Conservation (phyloP, 2,329 filamentous ascomycete genomes). For the Basipetospora sp. region DNA sequence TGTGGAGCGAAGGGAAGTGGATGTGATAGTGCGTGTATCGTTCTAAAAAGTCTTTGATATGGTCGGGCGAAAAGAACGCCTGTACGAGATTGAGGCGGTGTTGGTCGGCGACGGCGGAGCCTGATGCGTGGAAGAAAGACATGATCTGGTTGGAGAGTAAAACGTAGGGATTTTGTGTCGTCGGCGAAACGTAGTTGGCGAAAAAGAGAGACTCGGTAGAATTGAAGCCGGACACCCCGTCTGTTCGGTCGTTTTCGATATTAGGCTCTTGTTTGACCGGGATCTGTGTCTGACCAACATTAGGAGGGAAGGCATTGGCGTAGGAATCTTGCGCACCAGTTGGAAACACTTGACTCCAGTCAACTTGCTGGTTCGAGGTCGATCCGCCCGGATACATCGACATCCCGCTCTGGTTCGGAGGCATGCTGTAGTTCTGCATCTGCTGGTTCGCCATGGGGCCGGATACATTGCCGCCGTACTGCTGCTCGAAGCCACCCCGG, state of each 20-base stretch:
- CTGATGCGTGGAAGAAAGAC: slow-evolving; percentile 35
- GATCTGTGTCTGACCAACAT: slow-evolving; percentile 55
- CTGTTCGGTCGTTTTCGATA: slow-evolving; percentile 33
- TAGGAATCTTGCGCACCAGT: slow-evolving; percentile 53
- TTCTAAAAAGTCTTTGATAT: slow-evolving; percentile 56
- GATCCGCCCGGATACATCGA: slow-evolving; percentile 46
- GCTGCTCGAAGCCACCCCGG: slow-evolving; percentile 31
- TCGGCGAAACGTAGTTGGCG: slow-evolving; percentile 32
- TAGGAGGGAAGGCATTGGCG: slow-evolving; percentile 48
- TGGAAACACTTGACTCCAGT: slow-evolving; percentile 70
- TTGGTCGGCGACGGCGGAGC: slow-evolving; percentile 40
- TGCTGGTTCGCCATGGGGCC: slow-evolving; percentile 51
- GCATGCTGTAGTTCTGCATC: slow-evolving; percentile 50
- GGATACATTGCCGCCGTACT: slow-evolving; percentile 42
- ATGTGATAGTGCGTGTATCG: slow-evolving; percentile 59
- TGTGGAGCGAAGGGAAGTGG: slow-evolving; percentile 59
- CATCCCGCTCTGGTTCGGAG: slow-evolving; percentile 47
- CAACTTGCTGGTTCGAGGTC: slow-evolving; percentile 49
- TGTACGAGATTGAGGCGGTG: slow-evolving; percentile 34
- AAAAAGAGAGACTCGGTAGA: slow-evolving; percentile 32
- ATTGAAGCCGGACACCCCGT: slow-evolving; percentile 29
- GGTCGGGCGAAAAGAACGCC: slow-evolving; percentile 47
- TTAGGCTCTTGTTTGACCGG: slow-evolving; percentile 53
- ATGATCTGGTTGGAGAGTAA: slow-evolving; percentile 41
- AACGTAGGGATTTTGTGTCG: slow-evolving; percentile 35